phyloP scores from a whole-genome alignment of 371 early-diverging fungal genomes.

The Mortierella sp. region DNA sequence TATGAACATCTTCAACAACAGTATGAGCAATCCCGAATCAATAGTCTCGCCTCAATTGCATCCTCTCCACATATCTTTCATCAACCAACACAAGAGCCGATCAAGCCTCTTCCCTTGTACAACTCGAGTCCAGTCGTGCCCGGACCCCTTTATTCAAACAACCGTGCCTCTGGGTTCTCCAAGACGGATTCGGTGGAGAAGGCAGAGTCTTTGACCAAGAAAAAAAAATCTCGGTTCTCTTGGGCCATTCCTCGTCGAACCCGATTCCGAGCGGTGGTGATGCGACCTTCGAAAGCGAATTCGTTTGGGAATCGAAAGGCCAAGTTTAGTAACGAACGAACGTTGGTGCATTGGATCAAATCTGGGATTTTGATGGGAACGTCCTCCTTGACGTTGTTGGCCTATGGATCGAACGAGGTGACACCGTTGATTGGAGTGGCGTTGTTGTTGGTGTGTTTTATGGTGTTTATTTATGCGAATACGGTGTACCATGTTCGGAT shows the following conservation, averaged over 20 bases:
- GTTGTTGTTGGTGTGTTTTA: constrained; percentile 17
- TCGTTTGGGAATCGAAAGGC: constrained; percentile 29
- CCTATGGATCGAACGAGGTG: constrained; percentile 19
- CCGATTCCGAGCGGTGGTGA: constrained; percentile 9
- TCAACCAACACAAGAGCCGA: not conserved
- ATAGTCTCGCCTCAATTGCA: too few relatives aligned
- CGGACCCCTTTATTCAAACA: not conserved
- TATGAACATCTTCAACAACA: too few relatives aligned
- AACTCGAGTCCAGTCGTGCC: not conserved
- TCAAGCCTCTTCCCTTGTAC: constrained; percentile 6
- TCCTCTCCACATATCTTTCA: not conserved
- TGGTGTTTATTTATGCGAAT: constrained; percentile 17
- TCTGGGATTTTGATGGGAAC: constrained; percentile 21
- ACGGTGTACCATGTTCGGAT: constrained; percentile 32
- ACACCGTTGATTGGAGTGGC: constrained; percentile 25
- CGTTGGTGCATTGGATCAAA: constrained; percentile 36
- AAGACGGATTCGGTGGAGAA: not conserved
- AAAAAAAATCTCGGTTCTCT: not conserved
- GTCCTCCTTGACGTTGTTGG: constrained; percentile 23
- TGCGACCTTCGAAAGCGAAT: constrained; percentile 5
- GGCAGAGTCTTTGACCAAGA: not conserved
- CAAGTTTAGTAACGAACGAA: constrained; percentile 33
- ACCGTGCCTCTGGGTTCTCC: not conserved
- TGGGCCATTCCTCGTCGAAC: constrained; percentile 11
- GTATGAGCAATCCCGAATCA: too few relatives aligned